Conservation (phyloP, 495 filamentous ascomycete genomes). For the Coniosporium apollinis region DNA sequence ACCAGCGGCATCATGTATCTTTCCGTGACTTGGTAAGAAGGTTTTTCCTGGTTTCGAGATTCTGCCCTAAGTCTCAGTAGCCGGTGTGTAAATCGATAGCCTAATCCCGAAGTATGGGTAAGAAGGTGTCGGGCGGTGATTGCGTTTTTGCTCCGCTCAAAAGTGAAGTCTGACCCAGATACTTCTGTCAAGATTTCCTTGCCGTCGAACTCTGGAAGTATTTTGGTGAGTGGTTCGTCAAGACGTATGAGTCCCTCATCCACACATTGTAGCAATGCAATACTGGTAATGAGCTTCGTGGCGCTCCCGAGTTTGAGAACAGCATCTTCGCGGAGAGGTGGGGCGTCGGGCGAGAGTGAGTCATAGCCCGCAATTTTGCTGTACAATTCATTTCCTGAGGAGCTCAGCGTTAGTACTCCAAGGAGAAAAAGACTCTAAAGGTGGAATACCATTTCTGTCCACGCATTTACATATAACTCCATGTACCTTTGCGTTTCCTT, state of each 20-base stretch:
- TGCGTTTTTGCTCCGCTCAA: background rate
- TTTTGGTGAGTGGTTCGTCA: conserved; percentile 1
- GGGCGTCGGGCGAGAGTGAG: background rate
- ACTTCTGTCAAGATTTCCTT: conserved; percentile 2
- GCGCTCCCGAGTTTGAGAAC: conserved; percentile 1
- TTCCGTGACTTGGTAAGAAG: background rate
- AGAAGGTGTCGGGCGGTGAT: background rate
- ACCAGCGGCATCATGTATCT: background rate
- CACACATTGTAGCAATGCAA: conserved; percentile 5
- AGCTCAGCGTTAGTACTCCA: background rate
- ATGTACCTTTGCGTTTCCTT: conserved; percentile 1
- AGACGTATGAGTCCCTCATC: conserved; percentile 1
- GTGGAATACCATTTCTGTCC: background rate
- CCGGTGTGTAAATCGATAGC: background rate
- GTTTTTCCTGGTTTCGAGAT: background rate
- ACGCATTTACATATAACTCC: background rate
- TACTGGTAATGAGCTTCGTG: conserved; percentile 4
- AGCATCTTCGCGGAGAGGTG: background rate
- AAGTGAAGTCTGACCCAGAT: conserved; percentile 1
- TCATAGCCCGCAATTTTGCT: background rate
- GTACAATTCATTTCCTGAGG: background rate
- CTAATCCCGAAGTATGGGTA: conserved; percentile 1
- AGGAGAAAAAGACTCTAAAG: background rate
- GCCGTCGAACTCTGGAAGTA: conserved; percentile 2
- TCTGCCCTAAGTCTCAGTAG: background rate